Conservation (phyloP, 208 protist species). For the Wallacemonas collosoma region DNA sequence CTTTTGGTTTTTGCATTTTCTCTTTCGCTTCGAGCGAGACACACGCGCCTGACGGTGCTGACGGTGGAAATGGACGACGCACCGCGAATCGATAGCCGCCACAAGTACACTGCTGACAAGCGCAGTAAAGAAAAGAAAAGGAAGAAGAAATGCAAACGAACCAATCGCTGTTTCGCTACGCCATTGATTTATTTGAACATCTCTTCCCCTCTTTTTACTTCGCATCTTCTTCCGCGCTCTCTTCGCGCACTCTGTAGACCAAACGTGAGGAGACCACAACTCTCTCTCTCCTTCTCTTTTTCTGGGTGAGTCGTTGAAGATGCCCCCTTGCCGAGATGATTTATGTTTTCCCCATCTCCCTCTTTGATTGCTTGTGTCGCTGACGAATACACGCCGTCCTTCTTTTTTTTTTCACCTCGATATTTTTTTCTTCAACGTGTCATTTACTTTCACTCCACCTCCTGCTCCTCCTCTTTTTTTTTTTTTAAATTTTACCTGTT, state of each 20-base stretch:
- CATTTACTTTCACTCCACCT: neutral
- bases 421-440: neutral
- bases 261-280: neutral
- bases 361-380: no score
- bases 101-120: no score
- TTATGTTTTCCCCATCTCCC: no score
- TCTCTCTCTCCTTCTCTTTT: neutral
- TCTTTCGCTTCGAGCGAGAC: neutral
- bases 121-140: neutral
- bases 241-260: slow-evolving; percentile 4
- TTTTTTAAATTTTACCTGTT: no score
- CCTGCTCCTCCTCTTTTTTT: slow-evolving; percentile 5
- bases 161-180: no score
- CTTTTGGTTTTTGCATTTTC: neutral
- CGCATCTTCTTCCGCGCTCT: neutral
- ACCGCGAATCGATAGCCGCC: no score
- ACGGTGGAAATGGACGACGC: no score
- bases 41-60: neutral
- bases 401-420: neutral
- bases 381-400: no score
- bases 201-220: neutral
- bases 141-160: neutral
- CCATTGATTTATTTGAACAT: neutral
- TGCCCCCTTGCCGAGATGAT: no score
- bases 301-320: no score